Evolutionary conservation across 768 basidiomycete species (phyloP).

Genomic region (Vishniacozyma victoriae): DNA sequence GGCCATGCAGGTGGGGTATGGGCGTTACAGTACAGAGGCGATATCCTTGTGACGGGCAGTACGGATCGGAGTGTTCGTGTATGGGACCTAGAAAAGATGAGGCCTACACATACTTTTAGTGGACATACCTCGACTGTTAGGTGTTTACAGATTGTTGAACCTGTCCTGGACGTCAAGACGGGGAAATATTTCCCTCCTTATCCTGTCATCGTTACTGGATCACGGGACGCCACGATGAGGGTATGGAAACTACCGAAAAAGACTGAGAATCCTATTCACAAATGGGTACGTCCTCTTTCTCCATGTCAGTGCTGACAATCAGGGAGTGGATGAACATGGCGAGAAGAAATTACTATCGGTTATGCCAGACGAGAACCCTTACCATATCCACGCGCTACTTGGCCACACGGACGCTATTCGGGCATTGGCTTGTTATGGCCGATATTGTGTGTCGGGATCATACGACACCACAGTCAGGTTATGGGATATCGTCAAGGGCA

Average conservation of each 20-base stretch:
- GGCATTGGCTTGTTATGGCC: constrained; percentile 82
- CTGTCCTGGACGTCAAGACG: constrained; percentile 74
- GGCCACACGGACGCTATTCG: constrained; percentile 90
- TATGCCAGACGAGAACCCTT: constrained; percentile 64
- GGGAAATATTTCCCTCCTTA: constrained; percentile 62
- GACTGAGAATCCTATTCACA: constrained; percentile 53
- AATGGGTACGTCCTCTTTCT: constrained; percentile 9
- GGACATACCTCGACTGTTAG: constrained; percentile 96
- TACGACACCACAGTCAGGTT: constrained; percentile 93
- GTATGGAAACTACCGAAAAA: constrained; percentile 65
- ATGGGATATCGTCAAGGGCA: constrained; percentile 85
- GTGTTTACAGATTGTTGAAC: constrained; percentile 91
- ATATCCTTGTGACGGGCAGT: constrained; percentile 74
- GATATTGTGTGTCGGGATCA: constrained; percentile 87
- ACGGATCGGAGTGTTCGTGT: constrained; percentile 90
- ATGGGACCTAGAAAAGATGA: constrained; percentile 74
- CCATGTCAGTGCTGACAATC: too few relatives aligned
- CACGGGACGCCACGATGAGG: constrained; percentile 61
- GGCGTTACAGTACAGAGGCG: constrained; percentile 69
- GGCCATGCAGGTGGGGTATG: constrained; percentile 96
- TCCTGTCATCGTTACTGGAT: constrained; percentile 67
- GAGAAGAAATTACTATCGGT: too few relatives aligned
- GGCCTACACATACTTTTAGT: constrained; percentile 86
- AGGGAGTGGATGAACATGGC: constrained; percentile 2
- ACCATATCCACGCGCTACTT: constrained; percentile 72